Evolutionary conservation across 495 filamentous ascomycete species (phyloP).

Genomic region (Haplographium delicatum): DNA sequence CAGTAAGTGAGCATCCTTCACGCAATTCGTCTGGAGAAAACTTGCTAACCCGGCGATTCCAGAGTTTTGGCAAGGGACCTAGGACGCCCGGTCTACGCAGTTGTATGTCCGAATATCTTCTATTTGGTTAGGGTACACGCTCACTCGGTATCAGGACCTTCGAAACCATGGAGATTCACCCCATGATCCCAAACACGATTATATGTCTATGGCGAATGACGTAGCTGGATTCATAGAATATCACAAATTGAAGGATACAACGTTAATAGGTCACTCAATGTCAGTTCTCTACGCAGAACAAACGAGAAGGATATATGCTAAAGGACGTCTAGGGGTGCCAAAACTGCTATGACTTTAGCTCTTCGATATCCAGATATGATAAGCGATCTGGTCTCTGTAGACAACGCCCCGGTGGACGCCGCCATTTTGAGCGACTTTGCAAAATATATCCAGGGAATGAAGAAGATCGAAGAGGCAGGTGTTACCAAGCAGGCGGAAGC

Average conservation of each 20-base stretch:
- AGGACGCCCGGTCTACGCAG: slow-evolving; percentile 71
- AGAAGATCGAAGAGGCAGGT: slow-evolving; percentile 61
- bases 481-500: slow-evolving; percentile 70
- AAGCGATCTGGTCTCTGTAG: slow-evolving; percentile 70
- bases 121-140: slow-evolving; percentile 1
- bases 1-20: slow-evolving; percentile 70
- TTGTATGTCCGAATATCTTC: slow-evolving; percentile 53
- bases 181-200: slow-evolving; percentile 73
- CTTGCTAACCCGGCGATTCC: slow-evolving; percentile 21
- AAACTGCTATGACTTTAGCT: slow-evolving; percentile 86
- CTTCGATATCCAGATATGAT: slow-evolving; percentile 61
- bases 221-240: slow-evolving; percentile 73
- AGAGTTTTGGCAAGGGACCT: slow-evolving; percentile 81
- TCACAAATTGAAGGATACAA: slow-evolving; percentile 62
- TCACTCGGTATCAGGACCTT: slow-evolving; percentile 57
- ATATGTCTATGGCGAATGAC: slow-evolving; percentile 80
- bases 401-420: slow-evolving; percentile 88
- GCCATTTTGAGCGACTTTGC: slow-evolving; percentile 67
- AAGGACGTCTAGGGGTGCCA: slow-evolving; percentile 66
- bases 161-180: slow-evolving; percentile 92
- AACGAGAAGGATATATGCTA: neutral
- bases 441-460: slow-evolving; percentile 82
- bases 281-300: slow-evolving; percentile 35
- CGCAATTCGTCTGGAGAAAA: neutral
- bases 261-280: slow-evolving; percentile 95